These are phyloP conservation scores for Cyamopsis tetragonoloba DNA, from an alignment of 306 rosid genomes.

Conservation along the genomic window DNA sequence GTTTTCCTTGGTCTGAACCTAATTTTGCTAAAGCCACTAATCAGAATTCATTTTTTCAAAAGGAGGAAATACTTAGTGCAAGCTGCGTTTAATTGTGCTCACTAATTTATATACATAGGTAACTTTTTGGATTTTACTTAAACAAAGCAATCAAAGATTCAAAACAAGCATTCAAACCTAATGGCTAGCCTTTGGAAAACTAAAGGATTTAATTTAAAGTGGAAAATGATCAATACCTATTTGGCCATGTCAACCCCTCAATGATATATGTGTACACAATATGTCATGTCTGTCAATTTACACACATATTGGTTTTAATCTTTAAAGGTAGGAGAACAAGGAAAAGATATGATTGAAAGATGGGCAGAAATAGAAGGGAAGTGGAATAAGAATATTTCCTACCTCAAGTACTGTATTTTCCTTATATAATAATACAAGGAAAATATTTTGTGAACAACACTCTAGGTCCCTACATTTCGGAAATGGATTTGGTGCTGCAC, in stretches of 20 bases:
- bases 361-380: background rate
- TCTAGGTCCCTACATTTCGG: background rate
- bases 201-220: background rate
- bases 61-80: background rate
- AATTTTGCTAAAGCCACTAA: background rate
- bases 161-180: background rate
- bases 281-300: background rate
- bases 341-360: background rate
- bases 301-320: background rate
- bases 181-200: background rate
- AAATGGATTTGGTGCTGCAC: no score
- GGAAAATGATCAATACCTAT: background rate
- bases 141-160: background rate
- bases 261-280: background rate
- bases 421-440: background rate
- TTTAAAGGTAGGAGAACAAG: background rate
- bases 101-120: background rate
- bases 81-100: background rate
- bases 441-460: background rate
- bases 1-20: background rate
- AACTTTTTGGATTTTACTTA: background rate
- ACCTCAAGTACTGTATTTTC: background rate
- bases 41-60: background rate
- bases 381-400: background rate
- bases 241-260: background rate